Evolutionary conservation across 2,329 filamentous ascomycete genomes (phyloP), one percentile per base, ranked within the genome.

Genomic region (Sodiomyces alkalinus): DNA sequence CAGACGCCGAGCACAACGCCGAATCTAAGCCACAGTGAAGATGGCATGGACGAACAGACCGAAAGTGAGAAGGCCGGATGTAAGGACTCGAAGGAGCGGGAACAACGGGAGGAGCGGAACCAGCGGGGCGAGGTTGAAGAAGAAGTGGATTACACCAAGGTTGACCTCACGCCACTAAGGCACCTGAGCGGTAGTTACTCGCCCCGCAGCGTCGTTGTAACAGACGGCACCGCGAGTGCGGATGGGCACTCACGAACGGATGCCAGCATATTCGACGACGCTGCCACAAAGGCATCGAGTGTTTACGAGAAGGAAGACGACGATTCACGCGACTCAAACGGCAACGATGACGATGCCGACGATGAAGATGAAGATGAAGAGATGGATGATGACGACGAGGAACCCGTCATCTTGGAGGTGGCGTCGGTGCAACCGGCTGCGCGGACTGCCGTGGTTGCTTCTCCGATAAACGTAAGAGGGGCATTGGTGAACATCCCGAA

Each of bases 401-500:
- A 79, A 41, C 66, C 75, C 2, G 59, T 82, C 19, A 66, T 85
- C 17, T 79, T 74, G 34, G 74, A 81, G 41, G 67, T 81, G 29
- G 71, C 64, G 4, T 60, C 68, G 11, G 58, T 64, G 13, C 63
- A 70, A 35, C 64, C 65, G 11, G 56, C 70, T 11, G 44, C 48
- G 22, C 61, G 64, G 6, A 66, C 72, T 29, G 66, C 71, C 22
- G 61, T 69, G 23, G 58, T 72, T 26, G 65, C 68, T 3, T 72
- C 78, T 2, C 65, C 73, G 31, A 72, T 85, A 32, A 64, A 68
- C 17, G 77, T 73, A 21, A 78, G 80, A 44, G 81, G 83, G 15
- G 77, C 78, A 28, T 60, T 94, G 28, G 81, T 94, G 17, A 85
- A 73, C 25, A 92, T 94, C 33, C 74, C 80, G 9, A 92, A 87